These are phyloP conservation scores for Fistulinella prunicolor DNA, from an alignment of 768 basidiomycete species.

Conservation along the genomic window DNA sequence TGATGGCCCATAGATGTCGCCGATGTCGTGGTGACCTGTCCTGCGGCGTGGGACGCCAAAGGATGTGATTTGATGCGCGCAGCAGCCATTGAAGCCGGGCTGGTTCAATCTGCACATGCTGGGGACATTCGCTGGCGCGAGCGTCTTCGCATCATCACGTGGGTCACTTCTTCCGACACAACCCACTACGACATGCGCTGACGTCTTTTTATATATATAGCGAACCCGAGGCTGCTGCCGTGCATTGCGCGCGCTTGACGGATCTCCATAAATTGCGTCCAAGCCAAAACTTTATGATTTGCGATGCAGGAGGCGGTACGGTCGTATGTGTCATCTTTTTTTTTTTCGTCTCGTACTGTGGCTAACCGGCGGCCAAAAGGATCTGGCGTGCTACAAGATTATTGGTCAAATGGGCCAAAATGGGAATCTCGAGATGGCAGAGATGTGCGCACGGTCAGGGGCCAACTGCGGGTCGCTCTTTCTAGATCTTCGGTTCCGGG, in stretches of 20 bases:
- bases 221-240: conserved; percentile 83
- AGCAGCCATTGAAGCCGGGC: conserved; percentile 75
- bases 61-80: conserved; percentile 85
- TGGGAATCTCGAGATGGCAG: conserved; percentile 83
- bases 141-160: conserved; percentile 80
- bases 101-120: conserved; percentile 68
- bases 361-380: conserved; percentile 21
- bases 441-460: conserved; percentile 84
- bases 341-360: background rate
- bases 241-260: conserved; percentile 81
- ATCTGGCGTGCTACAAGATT: conserved; percentile 66
- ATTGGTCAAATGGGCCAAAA: conserved; percentile 76
- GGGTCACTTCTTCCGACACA: conserved; percentile 13
- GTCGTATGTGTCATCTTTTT: conserved; percentile 42
- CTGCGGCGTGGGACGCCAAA: conserved; percentile 87
- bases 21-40: conserved; percentile 83
- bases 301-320: conserved; percentile 86
- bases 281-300: conserved; percentile 87
- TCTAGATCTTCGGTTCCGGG: conserved; percentile 82
- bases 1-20: conserved; percentile 56
- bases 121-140: conserved; percentile 78
- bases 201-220: conserved; percentile 35
- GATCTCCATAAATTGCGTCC: conserved; percentile 75
- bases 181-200: background rate
- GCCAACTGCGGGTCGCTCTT: conserved; percentile 87